A percentile compares a stretch with the other conserved stretches of the same genome.
Evolutionary conservation across 2,329 filamentous ascomycete genomes (phyloP).

Genomic region (Lasiodiplodia theobromae): DNA sequence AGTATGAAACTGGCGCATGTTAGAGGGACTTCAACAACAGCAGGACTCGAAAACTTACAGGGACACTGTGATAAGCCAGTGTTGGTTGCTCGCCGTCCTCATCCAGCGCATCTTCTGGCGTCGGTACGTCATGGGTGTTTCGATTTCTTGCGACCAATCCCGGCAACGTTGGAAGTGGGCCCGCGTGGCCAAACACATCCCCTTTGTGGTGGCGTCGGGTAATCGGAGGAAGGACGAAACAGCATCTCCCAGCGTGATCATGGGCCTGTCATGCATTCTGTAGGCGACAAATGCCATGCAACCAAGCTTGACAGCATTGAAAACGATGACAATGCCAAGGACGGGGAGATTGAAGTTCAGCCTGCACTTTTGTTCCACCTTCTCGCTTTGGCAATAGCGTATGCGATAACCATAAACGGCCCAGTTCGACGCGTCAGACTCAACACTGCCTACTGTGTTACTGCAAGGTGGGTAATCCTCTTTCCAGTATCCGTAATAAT

Average conservation of each 20-base stretch:
- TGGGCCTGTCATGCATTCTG: neutral
- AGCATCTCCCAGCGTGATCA: slow-evolving; percentile 9
- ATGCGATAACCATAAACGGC: neutral
- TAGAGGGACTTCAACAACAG: neutral
- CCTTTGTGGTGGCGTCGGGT: neutral
- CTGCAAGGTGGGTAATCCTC: neutral
- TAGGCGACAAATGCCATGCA: neutral
- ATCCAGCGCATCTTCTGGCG: neutral
- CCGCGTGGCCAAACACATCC: slow-evolving; percentile 4
- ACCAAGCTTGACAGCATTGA: slow-evolving; percentile 9
- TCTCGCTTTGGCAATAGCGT: slow-evolving; percentile 2
- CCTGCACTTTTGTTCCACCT: slow-evolving; percentile 6
- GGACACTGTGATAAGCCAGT: neutral
- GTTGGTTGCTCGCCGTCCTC: neutral
- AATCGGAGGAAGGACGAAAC: slow-evolving; percentile 7
- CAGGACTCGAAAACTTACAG: neutral
- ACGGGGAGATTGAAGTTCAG: slow-evolving; percentile 16
- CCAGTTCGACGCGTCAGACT: neutral
- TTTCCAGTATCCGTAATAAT: neutral
- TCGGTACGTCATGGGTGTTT: neutral
- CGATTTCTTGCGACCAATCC: slow-evolving; percentile 2
- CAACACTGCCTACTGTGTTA: neutral
- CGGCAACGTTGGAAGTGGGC: neutral
- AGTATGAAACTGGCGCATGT: neutral
- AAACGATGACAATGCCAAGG: slow-evolving; percentile 2